Percentiles rank a stretch among this genome's conserved stretches.
These are phyloP conservation scores for Alloteropsis semialata DNA, from an alignment of 176 grass and related monocot genomes.

Conservation along the genomic window DNA sequence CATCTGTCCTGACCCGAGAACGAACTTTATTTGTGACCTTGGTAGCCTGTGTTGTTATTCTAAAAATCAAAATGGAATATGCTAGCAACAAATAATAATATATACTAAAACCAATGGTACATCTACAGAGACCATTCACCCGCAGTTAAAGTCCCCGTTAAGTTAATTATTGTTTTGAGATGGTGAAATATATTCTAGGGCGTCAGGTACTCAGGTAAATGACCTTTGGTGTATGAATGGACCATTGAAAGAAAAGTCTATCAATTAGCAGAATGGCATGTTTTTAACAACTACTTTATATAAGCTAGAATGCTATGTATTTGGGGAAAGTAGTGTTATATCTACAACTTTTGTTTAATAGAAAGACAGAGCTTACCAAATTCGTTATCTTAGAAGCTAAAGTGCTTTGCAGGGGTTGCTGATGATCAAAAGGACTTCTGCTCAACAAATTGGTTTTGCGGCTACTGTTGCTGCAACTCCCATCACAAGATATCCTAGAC, in stretches of 20 bases:
- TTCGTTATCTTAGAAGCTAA: conserved; percentile 86
- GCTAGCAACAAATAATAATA: conserved; percentile 40
- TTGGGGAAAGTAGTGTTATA: neutral
- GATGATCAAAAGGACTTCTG: conserved; percentile 51
- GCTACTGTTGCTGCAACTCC: conserved; percentile 40
- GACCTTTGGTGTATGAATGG: neutral
- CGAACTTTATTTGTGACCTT: conserved; percentile 98
- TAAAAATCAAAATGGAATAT: conserved; percentile 63
- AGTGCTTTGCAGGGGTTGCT: conserved; percentile 66
- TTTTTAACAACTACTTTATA: neutral
- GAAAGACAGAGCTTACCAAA: conserved; percentile 67
- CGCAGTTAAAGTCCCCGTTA: neutral
- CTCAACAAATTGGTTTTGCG: conserved; percentile 49
- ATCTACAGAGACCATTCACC: neutral
- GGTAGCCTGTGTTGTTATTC: conserved; percentile 79
- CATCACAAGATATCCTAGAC: conserved; percentile 25
- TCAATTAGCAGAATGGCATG: neutral
- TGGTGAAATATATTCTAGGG: neutral
- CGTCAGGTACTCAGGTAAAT: neutral
- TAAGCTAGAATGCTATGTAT: neutral
- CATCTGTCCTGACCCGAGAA: conserved; percentile 59
- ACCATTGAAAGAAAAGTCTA: neutral
- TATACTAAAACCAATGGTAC: conserved; percentile 13
- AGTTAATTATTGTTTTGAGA: neutral
- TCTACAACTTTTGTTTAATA: conserved; percentile 1